Evolutionary conservation across 148 eudicot species (phyloP).

Genomic region (Camellia sinensis): DNA sequence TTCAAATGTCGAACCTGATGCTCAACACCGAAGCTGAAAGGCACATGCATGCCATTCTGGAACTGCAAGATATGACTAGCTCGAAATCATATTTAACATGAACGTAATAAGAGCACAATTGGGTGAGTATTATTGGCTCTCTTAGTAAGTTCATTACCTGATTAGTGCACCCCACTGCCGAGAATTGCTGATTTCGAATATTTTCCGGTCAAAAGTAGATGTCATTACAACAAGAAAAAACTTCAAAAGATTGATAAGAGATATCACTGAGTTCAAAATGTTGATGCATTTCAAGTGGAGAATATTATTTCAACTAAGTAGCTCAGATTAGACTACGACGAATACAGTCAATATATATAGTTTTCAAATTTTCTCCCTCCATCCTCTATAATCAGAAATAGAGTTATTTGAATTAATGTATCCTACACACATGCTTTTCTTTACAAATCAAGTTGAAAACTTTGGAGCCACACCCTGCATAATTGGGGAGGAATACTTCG

Average conservation of each 20-base stretch:
- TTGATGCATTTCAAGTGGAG: background rate
- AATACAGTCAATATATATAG: background rate
- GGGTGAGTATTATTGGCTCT: background rate
- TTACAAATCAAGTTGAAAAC: too few relatives aligned
- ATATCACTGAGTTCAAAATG: background rate
- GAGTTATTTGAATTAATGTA: too few relatives aligned
- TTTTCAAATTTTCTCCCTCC: too few relatives aligned
- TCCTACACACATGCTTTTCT: too few relatives aligned
- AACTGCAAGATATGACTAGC: conserved; percentile 6
- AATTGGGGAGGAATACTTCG: too few relatives aligned
- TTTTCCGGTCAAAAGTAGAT: conserved; percentile 18
- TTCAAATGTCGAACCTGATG: conserved; percentile 31
- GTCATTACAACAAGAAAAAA: background rate
- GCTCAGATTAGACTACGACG: background rate
- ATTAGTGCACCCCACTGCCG: conserved; percentile 3
- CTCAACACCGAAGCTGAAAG: conserved; percentile 11
- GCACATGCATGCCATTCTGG: conserved; percentile 15
- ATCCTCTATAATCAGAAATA: too few relatives aligned
- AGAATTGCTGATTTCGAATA: conserved; percentile 14
- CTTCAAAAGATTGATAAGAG: background rate
- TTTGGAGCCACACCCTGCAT: too few relatives aligned
- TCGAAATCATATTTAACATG: background rate
- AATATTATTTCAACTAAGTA: background rate
- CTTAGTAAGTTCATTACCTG: conserved; percentile 7
- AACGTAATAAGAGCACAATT: background rate